Evolutionary conservation across 2,329 filamentous ascomycete genomes (phyloP).

Genomic region (Davidsoniella eucalypti): DNA sequence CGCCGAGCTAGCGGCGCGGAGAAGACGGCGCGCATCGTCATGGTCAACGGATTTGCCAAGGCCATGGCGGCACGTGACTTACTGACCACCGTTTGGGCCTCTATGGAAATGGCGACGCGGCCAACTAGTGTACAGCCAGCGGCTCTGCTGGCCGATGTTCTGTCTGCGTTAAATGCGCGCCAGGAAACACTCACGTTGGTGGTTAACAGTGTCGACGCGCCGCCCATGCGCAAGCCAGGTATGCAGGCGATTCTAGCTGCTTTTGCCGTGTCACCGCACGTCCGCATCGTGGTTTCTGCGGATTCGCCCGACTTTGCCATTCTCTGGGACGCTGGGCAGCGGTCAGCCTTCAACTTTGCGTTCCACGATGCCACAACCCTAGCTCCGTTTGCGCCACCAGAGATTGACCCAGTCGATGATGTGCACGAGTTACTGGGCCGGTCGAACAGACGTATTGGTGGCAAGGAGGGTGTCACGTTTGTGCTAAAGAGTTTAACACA

Average conservation of each 20-base stretch:
- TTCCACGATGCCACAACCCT: slow-evolving; percentile 96
- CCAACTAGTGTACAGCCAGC: slow-evolving; percentile 45
- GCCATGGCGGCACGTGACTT: slow-evolving; percentile 52
- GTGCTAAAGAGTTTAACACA: slow-evolving; percentile 81
- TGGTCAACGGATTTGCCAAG: slow-evolving; percentile 72
- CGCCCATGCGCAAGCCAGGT: slow-evolving; percentile 52
- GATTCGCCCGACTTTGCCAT: slow-evolving; percentile 79
- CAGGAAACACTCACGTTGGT: slow-evolving; percentile 45
- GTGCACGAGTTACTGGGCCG: slow-evolving; percentile 77
- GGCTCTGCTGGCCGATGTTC: slow-evolving; percentile 51
- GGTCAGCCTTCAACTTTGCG: slow-evolving; percentile 66
- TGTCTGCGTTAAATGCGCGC: slow-evolving; percentile 37
- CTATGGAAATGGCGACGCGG: slow-evolving; percentile 35
- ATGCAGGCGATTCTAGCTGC: slow-evolving; percentile 59
- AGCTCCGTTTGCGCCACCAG: slow-evolving; percentile 39
- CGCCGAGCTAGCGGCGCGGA: slow-evolving; percentile 21
- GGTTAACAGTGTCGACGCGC: slow-evolving; percentile 75
- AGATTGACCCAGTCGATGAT: slow-evolving; percentile 75
- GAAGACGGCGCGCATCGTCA: slow-evolving; percentile 43
- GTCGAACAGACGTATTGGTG: slow-evolving; percentile 62
- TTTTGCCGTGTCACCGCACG: slow-evolving; percentile 54
- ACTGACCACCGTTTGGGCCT: slow-evolving; percentile 48
- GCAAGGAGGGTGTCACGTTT: slow-evolving; percentile 80
- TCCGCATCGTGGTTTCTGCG: slow-evolving; percentile 63
- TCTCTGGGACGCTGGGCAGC: slow-evolving; percentile 78